Evolutionary conservation across 1,139 yeast genomes (phyloP).

Genomic region (Arxiozyma slooffiae): DNA sequence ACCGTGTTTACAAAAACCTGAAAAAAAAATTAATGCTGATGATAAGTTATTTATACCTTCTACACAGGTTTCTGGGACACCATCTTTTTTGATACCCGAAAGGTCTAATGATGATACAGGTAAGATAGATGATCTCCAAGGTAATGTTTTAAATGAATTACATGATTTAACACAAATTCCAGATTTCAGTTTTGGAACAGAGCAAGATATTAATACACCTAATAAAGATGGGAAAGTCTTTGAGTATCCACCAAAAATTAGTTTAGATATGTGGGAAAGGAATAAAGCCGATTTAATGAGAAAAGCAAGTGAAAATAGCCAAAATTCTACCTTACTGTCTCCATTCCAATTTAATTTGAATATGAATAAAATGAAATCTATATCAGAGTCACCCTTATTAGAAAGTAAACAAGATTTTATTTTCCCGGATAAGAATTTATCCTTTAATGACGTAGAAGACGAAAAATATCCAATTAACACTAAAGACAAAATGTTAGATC

Average conservation of each 20-base stretch:
- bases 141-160: slow-evolving; percentile 12
- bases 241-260: slow-evolving; percentile 15
- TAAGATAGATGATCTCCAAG: background rate
- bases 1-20: slow-evolving; percentile 19
- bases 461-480: background rate
- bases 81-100: slow-evolving; percentile 1
- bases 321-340: slow-evolving; percentile 12
- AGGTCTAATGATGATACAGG: background rate
- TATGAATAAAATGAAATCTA: background rate
- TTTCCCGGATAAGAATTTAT: slow-evolving; percentile 11
- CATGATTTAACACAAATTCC: slow-evolving; percentile 17
- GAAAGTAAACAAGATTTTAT: slow-evolving; percentile 11
- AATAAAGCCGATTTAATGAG: slow-evolving; percentile 11
- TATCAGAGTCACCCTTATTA: slow-evolving; percentile 3
- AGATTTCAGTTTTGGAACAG: slow-evolving; percentile 3
- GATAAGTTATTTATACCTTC: background rate
- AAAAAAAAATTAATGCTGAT: background rate
- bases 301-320: slow-evolving; percentile 11
- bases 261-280: slow-evolving; percentile 20
- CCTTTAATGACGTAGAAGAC: background rate
- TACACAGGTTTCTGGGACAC: background rate
- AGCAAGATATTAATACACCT: background rate
- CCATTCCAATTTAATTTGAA: slow-evolving; percentile 12
- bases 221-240: slow-evolving; percentile 3
- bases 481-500: background rate